A percentile compares a stretch with the other conserved stretches of the same genome.
phyloP scores from a whole-genome alignment of 306 rosid genomes.

The Hippophae gyantsensis region DNA sequence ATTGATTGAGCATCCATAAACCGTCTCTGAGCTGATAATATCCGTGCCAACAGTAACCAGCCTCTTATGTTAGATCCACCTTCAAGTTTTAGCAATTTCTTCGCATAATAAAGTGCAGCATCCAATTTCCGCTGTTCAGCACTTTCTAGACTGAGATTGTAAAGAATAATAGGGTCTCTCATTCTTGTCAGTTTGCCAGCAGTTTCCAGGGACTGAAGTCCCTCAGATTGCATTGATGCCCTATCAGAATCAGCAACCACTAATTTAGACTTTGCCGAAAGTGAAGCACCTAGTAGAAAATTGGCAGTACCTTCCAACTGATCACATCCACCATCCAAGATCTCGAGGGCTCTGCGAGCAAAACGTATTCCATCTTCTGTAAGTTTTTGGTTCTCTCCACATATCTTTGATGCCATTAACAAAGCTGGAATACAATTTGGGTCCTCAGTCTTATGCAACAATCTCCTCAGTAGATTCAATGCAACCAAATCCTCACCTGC shows the following conservation, averaged over 20 bases:
- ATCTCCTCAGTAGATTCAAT: constrained; percentile 55
- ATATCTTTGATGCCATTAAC: constrained; percentile 79
- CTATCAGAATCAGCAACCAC: constrained; percentile 55
- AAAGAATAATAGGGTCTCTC: constrained; percentile 48
- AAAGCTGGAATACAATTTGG: constrained; percentile 58
- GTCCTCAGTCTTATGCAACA: constrained; percentile 49
- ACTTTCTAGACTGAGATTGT: constrained; percentile 56
- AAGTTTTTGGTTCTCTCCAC: constrained; percentile 44
- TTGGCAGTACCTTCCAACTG: constrained; percentile 50
- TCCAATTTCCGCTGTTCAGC: constrained; percentile 82
- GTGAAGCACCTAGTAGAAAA: constrained; percentile 72
- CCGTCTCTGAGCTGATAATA: constrained; percentile 70
- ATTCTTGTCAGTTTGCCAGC: constrained; percentile 50
- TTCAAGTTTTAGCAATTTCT: constrained; percentile 49
- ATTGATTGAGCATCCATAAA: constrained; percentile 65
- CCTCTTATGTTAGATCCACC: constrained; percentile 55
- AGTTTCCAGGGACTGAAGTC: constrained; percentile 52
- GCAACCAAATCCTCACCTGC: constrained; percentile 62
- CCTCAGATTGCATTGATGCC: constrained; percentile 52
- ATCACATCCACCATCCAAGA: constrained; percentile 46
- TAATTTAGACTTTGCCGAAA: constrained; percentile 52
- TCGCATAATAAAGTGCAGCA: constrained; percentile 52
- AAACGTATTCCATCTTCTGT: constrained; percentile 52
- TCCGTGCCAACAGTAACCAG: constrained; percentile 68
- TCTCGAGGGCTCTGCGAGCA: constrained; percentile 47